Conservation (phyloP, 1,284 basidiomycete species). For the Rhodotorula sp. region DNA sequence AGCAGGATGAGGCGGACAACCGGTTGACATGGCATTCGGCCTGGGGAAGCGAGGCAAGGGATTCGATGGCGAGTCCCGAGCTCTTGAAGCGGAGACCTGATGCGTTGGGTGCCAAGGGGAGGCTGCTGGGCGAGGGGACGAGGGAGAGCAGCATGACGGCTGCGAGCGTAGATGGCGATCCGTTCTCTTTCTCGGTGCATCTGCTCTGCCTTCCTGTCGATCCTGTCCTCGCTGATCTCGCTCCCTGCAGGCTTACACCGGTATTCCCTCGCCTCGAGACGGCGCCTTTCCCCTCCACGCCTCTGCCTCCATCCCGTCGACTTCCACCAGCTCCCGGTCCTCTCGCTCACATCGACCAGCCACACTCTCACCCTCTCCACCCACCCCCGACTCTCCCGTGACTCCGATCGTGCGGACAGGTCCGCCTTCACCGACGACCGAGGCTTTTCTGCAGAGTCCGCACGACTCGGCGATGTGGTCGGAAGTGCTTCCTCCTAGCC, state of each 20-base stretch:
- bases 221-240: too few species aligned
- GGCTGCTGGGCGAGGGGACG: not conserved
- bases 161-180: conserved; percentile 12
- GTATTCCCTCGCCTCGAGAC: conserved; percentile 1
- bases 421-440: conserved; percentile 21
- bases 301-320: too few species aligned
- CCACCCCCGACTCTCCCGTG: not conserved
- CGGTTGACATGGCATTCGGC: conserved; percentile 29
- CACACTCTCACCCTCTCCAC: conserved; percentile 1
- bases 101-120: not conserved
- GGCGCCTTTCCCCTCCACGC: not conserved
- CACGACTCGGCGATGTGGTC: conserved; percentile 13
- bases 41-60: conserved; percentile 13
- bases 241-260: conserved; percentile 18
- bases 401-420: conserved; percentile 26
- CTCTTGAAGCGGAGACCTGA: not conserved
- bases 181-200: conserved; percentile 32
- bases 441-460: conserved; percentile 4
- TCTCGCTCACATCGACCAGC: not conserved
- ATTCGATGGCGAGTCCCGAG: conserved; percentile 8
- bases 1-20: not conserved
- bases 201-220: not conserved
- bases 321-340: not conserved
- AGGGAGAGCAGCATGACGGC: conserved; percentile 15
- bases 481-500: not conserved